Base-by-base conservation (phyloP, 768 basidiomycete genomes). In the Kwoniella sp. region DNA sequence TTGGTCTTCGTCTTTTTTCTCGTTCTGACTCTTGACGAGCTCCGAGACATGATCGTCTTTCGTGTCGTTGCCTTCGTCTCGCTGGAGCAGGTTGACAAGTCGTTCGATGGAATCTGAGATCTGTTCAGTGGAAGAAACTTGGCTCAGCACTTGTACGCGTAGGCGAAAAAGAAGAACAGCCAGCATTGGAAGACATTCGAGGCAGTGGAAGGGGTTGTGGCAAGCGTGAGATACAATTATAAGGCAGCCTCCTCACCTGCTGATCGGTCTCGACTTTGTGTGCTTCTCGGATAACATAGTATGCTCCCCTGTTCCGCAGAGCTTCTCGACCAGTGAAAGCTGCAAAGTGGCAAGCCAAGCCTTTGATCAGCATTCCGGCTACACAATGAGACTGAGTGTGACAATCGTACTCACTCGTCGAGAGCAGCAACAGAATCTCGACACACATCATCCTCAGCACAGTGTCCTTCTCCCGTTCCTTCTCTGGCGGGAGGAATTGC, bases 371-470 rank as follows among this genome's bases (percentile, higher is more conserved):
- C n/a, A n/a, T n/a, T n/a, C n/a, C n/a, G n/a, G n/a, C n/a, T n/a
- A n/a, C n/a, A n/a, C n/a, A 33, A 13, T 13, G 51, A 47, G n/a
- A 37, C 21, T 25, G 30, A 21, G 52, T 6, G 52, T 8, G 21
- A 13, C 26, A 5, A 22, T 1, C 22, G 12, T 4, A 77, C 77
- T 63, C 53, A 80, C 80, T 93, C 10, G 92, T 91, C 68, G 91
- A 93, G 0, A 98, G 83, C 46, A 99, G 81, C 0, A 97, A 84
- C 21, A 99, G 82, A 0, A 91, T 90, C 80, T 98, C 95, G n/a
- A 97, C 83, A 71, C 90, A 88, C 26, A 87, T 91, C 53, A 91
- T 81, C 0, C 95, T 87, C 52, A 97, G 83, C 1, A 83, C 85
- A 0, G 86, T 69, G 74, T 98, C 93, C 1, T 83, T 74, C 74